Evolutionary conservation across 2,329 filamentous ascomycete species (phyloP).

Genomic region (Fusarium devonianum): DNA sequence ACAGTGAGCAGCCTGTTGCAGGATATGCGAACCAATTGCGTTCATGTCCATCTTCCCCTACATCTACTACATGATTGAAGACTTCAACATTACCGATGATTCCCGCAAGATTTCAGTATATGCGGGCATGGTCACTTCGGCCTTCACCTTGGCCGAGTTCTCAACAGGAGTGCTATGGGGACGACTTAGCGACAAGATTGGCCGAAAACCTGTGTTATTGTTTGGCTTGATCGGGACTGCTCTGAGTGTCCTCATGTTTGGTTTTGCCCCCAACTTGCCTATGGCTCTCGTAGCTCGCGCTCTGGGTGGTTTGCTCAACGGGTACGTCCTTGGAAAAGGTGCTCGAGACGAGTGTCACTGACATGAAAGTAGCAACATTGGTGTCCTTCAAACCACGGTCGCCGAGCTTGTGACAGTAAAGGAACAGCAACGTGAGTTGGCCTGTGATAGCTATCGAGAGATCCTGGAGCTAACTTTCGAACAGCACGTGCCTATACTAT

Average conservation of each 20-base stretch:
- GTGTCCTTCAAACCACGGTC: constrained; percentile 93
- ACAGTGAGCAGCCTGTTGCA: constrained; percentile 73
- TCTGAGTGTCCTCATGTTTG: constrained; percentile 90
- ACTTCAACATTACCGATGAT: constrained; percentile 84
- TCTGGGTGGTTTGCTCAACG: constrained; percentile 89
- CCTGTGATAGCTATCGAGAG: neutral
- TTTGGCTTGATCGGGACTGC: constrained; percentile 91
- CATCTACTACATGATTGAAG: constrained; percentile 96
- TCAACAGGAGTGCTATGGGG: constrained; percentile 93
- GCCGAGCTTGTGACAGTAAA: constrained; percentile 92
- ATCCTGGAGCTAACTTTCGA: constrained; percentile 36
- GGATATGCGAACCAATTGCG: constrained; percentile 97
- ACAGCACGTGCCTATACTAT: constrained; percentile 91
- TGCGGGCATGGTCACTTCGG: constrained; percentile 93
- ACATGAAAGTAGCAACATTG: constrained; percentile 74
- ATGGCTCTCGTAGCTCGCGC: constrained; percentile 88
- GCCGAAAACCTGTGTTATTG: constrained; percentile 89
- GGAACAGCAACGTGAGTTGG: constrained; percentile 81
- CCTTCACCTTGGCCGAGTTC: constrained; percentile 96
- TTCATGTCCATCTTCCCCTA: constrained; percentile 99
- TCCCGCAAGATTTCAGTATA: constrained; percentile 86
- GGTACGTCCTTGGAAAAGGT: constrained; percentile 62
- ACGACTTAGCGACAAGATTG: constrained; percentile 86
- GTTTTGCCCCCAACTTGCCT: constrained; percentile 82
- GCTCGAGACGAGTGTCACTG: constrained; percentile 15